Evolutionary conservation across 176 grass and related monocot genomes (phyloP), one percentile per base, ranked within the genome.

Genomic region (Rhynchospora tenuis): DNA sequence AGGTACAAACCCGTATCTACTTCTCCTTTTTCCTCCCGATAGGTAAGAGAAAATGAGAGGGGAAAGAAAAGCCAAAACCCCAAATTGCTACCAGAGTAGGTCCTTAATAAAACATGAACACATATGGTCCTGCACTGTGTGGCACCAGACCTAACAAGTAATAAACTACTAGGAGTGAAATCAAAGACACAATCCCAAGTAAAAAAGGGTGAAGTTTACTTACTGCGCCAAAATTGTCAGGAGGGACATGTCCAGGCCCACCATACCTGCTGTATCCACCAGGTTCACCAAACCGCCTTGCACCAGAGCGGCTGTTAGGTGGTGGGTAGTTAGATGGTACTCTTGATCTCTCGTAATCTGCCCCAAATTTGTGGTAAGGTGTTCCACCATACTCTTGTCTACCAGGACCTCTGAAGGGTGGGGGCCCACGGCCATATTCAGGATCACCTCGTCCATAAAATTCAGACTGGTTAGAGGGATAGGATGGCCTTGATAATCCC

Each of bases 381-480:
- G 14, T 12, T 14, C 60, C 63, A 59, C 60, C 46, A 76, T 80
- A 89, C 80, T 84, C 57, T 6, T 17, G 73, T 69, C 65, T 94
- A 87, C 89, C 82, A 66, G 88, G 64, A n/a, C 85, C 92, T 77
- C 90, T 92, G 20, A 90, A 42, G 78, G 75, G 71, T 65, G 92
- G 87, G 33, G 90, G 81, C 77, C 82, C 90, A 88, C 59, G 77
- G 59, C 80, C 90, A 65, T 83, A 94, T 87, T 94, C 90, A 74
- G 73, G 19, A 87, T 74, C 83, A 78, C 46, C 38, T 70, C 80
- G 84, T 66, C 90, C 83, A 43, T 82, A 51, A 55, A 90, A 83
- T 31, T 94, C 88, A 81, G 84, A 64, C 70, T 29, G 65, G 15
- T 16, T 56, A 64, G 75, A 73, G 48, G 80, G 80, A 38, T 59